phyloP scores from a whole-genome alignment of 139 green algal species.

The Micractinium sp. region DNA sequence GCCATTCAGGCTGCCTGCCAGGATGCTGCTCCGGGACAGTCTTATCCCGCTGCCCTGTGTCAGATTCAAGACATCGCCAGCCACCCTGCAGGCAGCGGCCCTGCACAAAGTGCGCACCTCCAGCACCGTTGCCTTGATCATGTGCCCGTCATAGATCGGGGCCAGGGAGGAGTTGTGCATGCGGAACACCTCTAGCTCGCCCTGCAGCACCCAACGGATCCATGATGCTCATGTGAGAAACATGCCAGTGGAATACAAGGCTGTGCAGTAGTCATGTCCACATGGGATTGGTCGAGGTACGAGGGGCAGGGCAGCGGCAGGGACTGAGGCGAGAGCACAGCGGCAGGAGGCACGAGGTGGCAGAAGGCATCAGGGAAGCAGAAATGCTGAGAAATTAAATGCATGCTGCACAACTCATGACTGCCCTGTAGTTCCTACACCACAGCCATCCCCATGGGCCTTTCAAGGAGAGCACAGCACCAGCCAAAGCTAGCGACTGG shows the following conservation, averaged over 20 bases:
- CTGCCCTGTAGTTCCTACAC: neutral
- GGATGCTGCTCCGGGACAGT: no score
- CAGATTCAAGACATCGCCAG: no score
- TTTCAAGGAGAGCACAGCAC: neutral
- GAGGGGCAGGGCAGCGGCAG: neutral
- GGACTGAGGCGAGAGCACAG: neutral
- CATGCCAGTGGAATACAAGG: neutral
- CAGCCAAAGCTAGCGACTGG: neutral
- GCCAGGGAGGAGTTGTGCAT: constrained; percentile 40
- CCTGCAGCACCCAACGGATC: neutral
- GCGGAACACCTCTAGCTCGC: constrained; percentile 40
- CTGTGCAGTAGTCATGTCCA: neutral
- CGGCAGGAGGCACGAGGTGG: neutral
- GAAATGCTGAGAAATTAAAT: neutral
- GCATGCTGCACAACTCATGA: neutral
- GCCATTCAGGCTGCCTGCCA: neutral
- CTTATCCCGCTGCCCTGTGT: no score
- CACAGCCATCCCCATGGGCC: neutral
- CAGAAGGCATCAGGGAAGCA: no score
- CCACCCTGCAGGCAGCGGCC: no score
- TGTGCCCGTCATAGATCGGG: constrained; percentile 24
- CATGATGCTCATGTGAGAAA: neutral
- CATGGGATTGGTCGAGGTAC: neutral
- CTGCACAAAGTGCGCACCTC: neutral
- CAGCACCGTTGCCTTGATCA: constrained; percentile 46